phyloP scores from a whole-genome alignment of 2,329 filamentous ascomycete genomes.

The Fusarium pseudocircinatum region DNA sequence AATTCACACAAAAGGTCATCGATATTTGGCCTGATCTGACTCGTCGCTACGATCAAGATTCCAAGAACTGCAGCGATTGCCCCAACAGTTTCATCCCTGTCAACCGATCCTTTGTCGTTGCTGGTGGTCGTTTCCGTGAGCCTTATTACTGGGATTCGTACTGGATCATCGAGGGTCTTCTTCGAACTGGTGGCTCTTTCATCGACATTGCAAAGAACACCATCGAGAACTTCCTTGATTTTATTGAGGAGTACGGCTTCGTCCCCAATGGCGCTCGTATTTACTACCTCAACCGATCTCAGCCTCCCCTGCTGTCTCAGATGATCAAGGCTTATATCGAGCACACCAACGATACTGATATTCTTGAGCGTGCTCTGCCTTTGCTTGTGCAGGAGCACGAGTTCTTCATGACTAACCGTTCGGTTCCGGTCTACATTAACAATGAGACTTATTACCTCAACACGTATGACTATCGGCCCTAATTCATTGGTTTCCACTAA shows the following conservation, averaged over 20 bases:
- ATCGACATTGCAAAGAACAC: conserved; percentile 71
- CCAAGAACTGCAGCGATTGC: conserved; percentile 65
- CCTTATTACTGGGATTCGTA: conserved; percentile 78
- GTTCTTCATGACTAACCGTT: conserved; percentile 71
- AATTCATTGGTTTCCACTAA: neutral
- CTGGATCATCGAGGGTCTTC: conserved; percentile 73
- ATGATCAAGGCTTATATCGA: conserved; percentile 74
- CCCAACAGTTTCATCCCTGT: conserved; percentile 73
- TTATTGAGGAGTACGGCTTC: conserved; percentile 72
- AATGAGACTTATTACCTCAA: conserved; percentile 64
- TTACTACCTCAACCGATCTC: conserved; percentile 75
- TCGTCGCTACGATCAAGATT: conserved; percentile 63
- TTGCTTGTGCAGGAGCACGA: conserved; percentile 70
- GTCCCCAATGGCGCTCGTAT: conserved; percentile 74
- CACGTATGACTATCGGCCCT: conserved; percentile 52
- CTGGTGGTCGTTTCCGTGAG: conserved; percentile 76
- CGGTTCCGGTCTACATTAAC: conserved; percentile 59
- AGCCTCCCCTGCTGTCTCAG: conserved; percentile 71
- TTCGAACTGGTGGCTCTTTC: conserved; percentile 72
- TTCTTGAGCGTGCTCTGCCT: conserved; percentile 69
- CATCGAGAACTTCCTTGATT: conserved; percentile 75
- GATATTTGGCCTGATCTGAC: conserved; percentile 76
- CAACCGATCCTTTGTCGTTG: conserved; percentile 75
- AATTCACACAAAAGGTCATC: conserved; percentile 72
- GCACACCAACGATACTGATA: conserved; percentile 69